Conservation (phyloP, 345 rosid species). For the Passiflora organensis region DNA sequence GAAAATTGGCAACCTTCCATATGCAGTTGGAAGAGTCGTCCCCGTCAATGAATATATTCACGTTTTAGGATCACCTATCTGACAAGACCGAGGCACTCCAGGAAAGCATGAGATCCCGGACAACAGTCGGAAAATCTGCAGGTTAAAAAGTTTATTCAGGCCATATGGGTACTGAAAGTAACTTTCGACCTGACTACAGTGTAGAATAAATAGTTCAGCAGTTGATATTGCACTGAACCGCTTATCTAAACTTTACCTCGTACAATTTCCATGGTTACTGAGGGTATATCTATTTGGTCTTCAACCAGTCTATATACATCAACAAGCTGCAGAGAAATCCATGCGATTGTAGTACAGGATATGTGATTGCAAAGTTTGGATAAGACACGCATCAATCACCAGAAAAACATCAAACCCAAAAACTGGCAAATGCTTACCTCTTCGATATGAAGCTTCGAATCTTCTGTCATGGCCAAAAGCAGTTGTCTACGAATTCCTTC, state of each 20-base stretch:
- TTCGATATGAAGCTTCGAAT: conserved; percentile 87
- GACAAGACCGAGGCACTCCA: conserved; percentile 77
- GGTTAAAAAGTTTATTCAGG: conserved; percentile 2
- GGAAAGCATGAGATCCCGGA: conserved; percentile 66
- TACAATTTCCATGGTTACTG: conserved; percentile 68
- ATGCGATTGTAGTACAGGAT: conserved; percentile 1
- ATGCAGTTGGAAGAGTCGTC: too few relatives aligned
- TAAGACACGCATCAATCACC: background rate
- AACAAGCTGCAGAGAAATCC: conserved; percentile 52
- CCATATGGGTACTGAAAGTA: background rate
- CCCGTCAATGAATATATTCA: background rate
- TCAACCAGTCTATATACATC: conserved; percentile 85
- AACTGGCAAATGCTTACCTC: conserved; percentile 47
- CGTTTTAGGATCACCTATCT: conserved; percentile 43
- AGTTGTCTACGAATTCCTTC: conserved; percentile 90
- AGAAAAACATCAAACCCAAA: too few relatives aligned
- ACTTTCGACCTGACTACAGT: background rate
- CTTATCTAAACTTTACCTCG: conserved; percentile 39
- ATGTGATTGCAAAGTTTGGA: too few relatives aligned
- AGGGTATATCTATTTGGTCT: conserved; percentile 66
- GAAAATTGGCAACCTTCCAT: background rate
- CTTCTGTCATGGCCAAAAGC: conserved; percentile 87
- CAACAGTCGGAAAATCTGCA: conserved; percentile 74
- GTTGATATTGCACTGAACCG: background rate
- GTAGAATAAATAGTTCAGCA: background rate